phyloP scores from a whole-genome alignment of 129 eudicot species.

The Flaveria robusta region DNA sequence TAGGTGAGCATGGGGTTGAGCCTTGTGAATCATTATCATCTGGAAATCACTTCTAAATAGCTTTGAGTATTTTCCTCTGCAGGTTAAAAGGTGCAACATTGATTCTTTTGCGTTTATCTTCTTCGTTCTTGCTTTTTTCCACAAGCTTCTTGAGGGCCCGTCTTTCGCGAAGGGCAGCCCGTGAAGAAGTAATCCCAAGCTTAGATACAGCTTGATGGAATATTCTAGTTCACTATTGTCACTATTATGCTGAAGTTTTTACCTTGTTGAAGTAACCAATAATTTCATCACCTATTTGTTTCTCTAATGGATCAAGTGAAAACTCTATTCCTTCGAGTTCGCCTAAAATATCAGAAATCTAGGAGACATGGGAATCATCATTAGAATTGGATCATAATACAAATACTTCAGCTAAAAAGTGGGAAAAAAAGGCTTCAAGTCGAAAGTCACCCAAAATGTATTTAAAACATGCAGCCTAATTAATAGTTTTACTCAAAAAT shows the following conservation, averaged over 20 bases:
- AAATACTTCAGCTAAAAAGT: background rate
- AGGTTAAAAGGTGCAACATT: slow-evolving; percentile 78
- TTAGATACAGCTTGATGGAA: slow-evolving; percentile 91
- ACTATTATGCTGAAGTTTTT: slow-evolving; percentile 60
- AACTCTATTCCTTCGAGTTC: slow-evolving; percentile 76
- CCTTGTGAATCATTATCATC: slow-evolving; percentile 99
- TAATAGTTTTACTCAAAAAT: background rate
- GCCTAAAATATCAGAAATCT: slow-evolving; percentile 73
- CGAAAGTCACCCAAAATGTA: background rate
- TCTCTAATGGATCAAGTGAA: slow-evolving; percentile 77
- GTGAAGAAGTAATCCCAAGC: slow-evolving; percentile 85
- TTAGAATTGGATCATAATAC: slow-evolving; percentile 18
- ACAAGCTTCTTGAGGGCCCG: slow-evolving; percentile 82
- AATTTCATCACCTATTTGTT: slow-evolving; percentile 89
- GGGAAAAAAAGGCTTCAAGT: background rate
- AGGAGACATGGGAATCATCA: slow-evolving; percentile 25
- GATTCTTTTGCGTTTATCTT: slow-evolving; percentile 95
- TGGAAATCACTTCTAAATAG: slow-evolving; percentile 75
- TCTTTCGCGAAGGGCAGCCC: slow-evolving; percentile 92
- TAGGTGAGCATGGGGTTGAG: slow-evolving; percentile 95
- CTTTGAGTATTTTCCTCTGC: slow-evolving; percentile 86
- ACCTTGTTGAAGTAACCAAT: slow-evolving; percentile 93
- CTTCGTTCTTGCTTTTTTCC: slow-evolving; percentile 85
- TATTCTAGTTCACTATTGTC: slow-evolving; percentile 78
- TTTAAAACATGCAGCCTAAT: background rate